These are phyloP conservation scores for Brasilioporus rufonigricans DNA, from an alignment of 768 basidiomycete species.

Conservation along the genomic window DNA sequence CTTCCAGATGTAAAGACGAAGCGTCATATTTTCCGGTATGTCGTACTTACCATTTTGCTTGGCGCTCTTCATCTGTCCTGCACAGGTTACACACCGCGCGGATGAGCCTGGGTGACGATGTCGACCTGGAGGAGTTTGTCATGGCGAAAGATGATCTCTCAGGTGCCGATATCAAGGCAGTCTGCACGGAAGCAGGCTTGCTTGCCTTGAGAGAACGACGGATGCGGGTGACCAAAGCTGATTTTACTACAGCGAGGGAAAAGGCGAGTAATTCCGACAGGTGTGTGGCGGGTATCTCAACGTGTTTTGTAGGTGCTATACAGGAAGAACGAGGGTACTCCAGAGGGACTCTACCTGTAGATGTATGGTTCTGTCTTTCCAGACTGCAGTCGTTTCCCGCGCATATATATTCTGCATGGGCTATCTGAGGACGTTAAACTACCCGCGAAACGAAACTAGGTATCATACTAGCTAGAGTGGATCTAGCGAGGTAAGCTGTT, in stretches of 20 bases:
- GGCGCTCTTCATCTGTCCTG: constrained; percentile 5
- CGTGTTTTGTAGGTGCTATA: constrained; percentile 63
- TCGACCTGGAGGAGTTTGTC: constrained; percentile 94
- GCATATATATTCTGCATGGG: background rate
- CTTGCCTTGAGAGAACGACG: constrained; percentile 91
- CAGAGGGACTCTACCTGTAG: constrained; percentile 84
- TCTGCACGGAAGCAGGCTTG: constrained; percentile 98
- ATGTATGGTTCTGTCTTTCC: constrained; percentile 6
- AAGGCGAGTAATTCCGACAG: constrained; percentile 54
- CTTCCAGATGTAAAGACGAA: constrained; percentile 98
- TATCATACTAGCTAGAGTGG: background rate
- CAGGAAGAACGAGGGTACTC: constrained; percentile 96
- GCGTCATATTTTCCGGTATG: constrained; percentile 93
- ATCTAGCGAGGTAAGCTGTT: background rate
- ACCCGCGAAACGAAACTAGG: background rate
- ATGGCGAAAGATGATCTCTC: constrained; percentile 94
- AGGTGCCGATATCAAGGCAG: constrained; percentile 98
- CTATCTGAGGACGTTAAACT: background rate
- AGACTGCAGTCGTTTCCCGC: background rate
- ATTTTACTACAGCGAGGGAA: constrained; percentile 89
- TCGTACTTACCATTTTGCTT: background rate
- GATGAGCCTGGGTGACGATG: constrained; percentile 86
- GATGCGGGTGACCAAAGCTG: constrained; percentile 90
- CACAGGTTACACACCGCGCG: constrained; percentile 85
- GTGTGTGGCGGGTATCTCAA: constrained; percentile 10